Evolutionary conservation across 1,139 yeast species (phyloP), one percentile per base, ranked within the genome.

Genomic region (Suhomyces bribrorum): DNA sequence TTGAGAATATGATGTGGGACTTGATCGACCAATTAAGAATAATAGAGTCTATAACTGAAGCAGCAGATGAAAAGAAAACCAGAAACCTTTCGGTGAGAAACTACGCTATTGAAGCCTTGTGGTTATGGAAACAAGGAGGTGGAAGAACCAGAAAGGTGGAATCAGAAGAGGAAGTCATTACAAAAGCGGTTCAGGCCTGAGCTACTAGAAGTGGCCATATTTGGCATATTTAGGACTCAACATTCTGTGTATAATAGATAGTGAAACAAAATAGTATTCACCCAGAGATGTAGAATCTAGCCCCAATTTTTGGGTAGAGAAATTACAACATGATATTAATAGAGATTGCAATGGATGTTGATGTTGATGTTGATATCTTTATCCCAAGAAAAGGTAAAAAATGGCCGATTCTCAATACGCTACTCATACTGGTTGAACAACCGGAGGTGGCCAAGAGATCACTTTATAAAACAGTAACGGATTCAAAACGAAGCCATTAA

Each of bases 91-190:
- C 92, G 20, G 90, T 90, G 3, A 70, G 89, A 46, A 86, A 80
- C 48, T 86, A 89, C 55, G 96, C 97, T 1, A 75, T 86, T 15
- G 98, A 92, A 49, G 97, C 97, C 0, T 71, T 92, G 30, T 92
- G 97, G 97, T 68, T 90, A 37, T 88, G 95, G 92, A 82, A 75
- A 51, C 77, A 82, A 53, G 89, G 86, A n/a, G 86, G 86, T 4
- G 89, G 89, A 2, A 65, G 58, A 36, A 58, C 62, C 6, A 38
- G 45, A 37, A 31, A 29, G 29, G 32, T 40, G 18, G 50, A 44
- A 34, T 17, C 33, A 7, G 40, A 37, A 22, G 50, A 50, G 40
- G 43, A 46, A 9, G 36, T 43, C 18, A 47, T 57, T 24, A 48
- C 54, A 3, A 52, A 51, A 38, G 48, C 47, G 11, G 46, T n/a